Evolutionary conservation across 2,329 filamentous ascomycete species (phyloP).

Genomic region (Ceratocystis eucalypticola): DNA sequence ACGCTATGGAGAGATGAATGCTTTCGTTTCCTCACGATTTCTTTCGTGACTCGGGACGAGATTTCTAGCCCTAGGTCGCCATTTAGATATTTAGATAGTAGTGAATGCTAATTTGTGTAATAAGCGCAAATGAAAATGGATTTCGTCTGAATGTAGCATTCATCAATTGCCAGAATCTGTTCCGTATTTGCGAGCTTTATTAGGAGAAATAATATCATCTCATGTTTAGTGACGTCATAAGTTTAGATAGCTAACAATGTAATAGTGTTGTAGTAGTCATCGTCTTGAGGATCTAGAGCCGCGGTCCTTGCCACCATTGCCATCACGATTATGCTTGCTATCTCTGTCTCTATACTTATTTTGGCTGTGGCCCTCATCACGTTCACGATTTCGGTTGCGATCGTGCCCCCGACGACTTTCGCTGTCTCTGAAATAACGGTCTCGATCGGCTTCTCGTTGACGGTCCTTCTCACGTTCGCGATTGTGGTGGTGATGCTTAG

Average conservation of each 20-base stretch:
- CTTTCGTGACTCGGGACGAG: neutral
- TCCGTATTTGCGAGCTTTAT: neutral
- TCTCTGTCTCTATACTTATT: constrained; percentile 28
- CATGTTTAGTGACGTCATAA: neutral
- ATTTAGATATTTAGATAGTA: constrained; percentile 10
- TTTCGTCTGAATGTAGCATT: neutral
- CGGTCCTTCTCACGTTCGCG: constrained; percentile 10
- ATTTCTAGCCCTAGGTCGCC: neutral
- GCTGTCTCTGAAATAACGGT: constrained; percentile 25
- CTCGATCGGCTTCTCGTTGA: constrained; percentile 16
- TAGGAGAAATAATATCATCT: neutral
- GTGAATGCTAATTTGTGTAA: neutral
- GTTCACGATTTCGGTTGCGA: constrained; percentile 29
- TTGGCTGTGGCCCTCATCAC: constrained; percentile 23
- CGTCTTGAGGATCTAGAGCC: constrained; percentile 8
- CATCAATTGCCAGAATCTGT: neutral
- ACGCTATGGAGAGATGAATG: too few species aligned
- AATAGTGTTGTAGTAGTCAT: neutral
- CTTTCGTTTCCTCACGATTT: too few species aligned
- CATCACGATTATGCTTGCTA: constrained; percentile 25
- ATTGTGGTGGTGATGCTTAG: constrained; percentile 14
- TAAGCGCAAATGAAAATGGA: neutral
- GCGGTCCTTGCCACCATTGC: constrained; percentile 21
- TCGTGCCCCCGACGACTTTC: constrained; percentile 31
- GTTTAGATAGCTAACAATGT: neutral